A percentile compares a stretch with the other conserved stretches of the same genome.
phyloP scores from a whole-genome alignment of 2,329 filamentous ascomycete genomes.

The Claviceps paspali region DNA sequence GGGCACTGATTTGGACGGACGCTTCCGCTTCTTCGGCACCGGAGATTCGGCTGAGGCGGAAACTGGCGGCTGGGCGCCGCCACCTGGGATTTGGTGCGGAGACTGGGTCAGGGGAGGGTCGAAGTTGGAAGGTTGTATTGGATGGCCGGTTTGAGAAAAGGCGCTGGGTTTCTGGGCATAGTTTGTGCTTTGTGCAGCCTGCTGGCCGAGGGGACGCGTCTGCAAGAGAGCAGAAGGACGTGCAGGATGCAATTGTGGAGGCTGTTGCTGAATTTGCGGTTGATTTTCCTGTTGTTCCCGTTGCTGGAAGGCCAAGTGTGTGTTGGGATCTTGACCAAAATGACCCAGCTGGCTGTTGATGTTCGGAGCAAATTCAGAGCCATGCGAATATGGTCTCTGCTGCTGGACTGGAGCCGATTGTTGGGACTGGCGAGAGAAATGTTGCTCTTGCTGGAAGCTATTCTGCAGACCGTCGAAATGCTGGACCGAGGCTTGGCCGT shows the following conservation, averaged over 20 bases:
- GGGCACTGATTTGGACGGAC: constrained; percentile 11
- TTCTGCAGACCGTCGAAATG: constrained; percentile 15
- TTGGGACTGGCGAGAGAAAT: constrained; percentile 14
- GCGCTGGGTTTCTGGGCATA: background rate
- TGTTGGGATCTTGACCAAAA: constrained; percentile 4
- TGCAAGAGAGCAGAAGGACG: constrained; percentile 7
- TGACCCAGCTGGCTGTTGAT: constrained; percentile 3
- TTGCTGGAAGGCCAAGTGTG: constrained; percentile 6
- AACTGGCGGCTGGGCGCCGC: background rate
- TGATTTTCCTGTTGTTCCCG: constrained; percentile 8
- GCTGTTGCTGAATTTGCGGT: constrained; percentile 4
- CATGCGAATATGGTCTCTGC: constrained; percentile 4
- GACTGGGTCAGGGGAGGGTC: constrained; percentile 1
- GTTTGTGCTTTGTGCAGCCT: constrained; percentile 10
- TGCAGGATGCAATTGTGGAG: constrained; percentile 4
- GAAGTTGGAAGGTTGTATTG: constrained; percentile 6
- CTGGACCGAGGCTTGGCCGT: constrained; percentile 19
- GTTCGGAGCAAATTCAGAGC: constrained; percentile 4
- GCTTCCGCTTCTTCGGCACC: constrained; percentile 23
- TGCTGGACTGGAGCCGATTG: constrained; percentile 11
- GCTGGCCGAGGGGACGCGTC: constrained; percentile 15
- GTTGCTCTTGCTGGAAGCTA: constrained; percentile 13
- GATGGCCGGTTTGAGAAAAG: constrained; percentile 5
- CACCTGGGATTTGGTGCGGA: background rate
- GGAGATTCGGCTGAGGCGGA: constrained; percentile 13